phyloP scores from a whole-genome alignment of 2,329 filamentous ascomycete species.

The Sclerotinia sclerotiorum region DNA sequence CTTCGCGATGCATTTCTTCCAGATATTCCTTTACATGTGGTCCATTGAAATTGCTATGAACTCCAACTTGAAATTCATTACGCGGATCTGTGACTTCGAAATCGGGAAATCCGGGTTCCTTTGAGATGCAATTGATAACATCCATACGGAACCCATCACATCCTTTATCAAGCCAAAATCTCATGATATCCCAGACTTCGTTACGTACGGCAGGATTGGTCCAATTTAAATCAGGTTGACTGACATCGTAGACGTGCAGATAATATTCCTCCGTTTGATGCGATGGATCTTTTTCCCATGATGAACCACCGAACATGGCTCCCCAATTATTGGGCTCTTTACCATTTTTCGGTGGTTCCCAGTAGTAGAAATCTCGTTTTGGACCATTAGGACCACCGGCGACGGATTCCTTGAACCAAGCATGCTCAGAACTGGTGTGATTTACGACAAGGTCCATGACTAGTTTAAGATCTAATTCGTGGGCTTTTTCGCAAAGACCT shows the following conservation, averaged over 20 bases:
- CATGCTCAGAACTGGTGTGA: constrained; percentile 57
- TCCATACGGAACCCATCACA: constrained; percentile 59
- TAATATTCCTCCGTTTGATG: constrained; percentile 54
- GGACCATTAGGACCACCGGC: constrained; percentile 46
- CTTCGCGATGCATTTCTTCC: constrained; percentile 43
- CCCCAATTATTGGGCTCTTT: constrained; percentile 49
- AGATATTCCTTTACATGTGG: constrained; percentile 57
- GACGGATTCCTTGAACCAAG: constrained; percentile 58
- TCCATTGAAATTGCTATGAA: constrained; percentile 55
- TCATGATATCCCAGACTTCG: constrained; percentile 68
- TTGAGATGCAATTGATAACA: constrained; percentile 67
- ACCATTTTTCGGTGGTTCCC: constrained; percentile 47
- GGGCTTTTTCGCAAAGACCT: constrained; percentile 56
- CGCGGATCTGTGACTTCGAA: constrained; percentile 43
- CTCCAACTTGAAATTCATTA: constrained; percentile 37
- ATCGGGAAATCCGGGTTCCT: constrained; percentile 58
- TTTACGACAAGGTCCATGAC: constrained; percentile 74
- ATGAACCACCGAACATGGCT: constrained; percentile 42
- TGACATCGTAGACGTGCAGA: constrained; percentile 61
- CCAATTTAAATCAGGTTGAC: constrained; percentile 79
- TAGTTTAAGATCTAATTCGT: constrained; percentile 61
- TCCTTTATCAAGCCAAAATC: constrained; percentile 69
- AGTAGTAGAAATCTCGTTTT: constrained; percentile 65
- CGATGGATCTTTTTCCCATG: constrained; percentile 51
- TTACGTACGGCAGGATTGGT: constrained; percentile 64